Percentiles rank a stretch among this genome's conserved stretches.
Evolutionary conservation across 306 rosid species (phyloP).

Genomic region (Clitoria ternatea): DNA sequence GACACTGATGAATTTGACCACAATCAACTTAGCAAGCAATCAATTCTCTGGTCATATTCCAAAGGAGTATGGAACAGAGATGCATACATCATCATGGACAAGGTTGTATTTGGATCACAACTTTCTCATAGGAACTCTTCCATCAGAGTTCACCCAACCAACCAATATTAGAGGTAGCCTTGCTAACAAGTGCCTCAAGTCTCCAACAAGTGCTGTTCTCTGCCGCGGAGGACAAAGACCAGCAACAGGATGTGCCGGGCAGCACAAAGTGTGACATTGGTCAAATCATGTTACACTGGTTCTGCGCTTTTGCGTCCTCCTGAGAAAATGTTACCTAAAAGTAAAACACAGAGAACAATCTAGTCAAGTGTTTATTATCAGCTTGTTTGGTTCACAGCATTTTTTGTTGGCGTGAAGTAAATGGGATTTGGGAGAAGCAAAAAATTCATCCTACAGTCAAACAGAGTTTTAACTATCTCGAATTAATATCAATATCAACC

Average conservation of each 20-base stretch:
- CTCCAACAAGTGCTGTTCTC: constrained; percentile 23
- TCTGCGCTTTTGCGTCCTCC: not conserved
- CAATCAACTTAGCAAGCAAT: constrained; percentile 37
- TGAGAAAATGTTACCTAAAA: not conserved
- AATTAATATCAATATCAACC: too few species aligned
- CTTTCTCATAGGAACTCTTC: constrained; percentile 38
- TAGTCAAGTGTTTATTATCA: not conserved
- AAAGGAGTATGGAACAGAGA: constrained; percentile 29
- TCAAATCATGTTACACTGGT: not conserved
- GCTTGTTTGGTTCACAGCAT: too few species aligned
- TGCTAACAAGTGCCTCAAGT: constrained; percentile 48
- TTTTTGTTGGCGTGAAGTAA: too few species aligned
- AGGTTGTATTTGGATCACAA: constrained; percentile 37
- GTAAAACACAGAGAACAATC: not conserved
- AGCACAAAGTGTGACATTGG: constrained; percentile 15
- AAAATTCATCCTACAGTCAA: too few species aligned
- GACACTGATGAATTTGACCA: constrained; percentile 21
- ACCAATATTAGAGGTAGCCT: constrained; percentile 26
- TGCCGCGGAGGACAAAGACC: constrained; percentile 40
- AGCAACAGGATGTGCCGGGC: constrained; percentile 27
- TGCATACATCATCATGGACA: constrained; percentile 28
- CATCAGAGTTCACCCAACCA: constrained; percentile 20
- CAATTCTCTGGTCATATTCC: constrained; percentile 38
- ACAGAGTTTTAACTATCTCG: too few species aligned
- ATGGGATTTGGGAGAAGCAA: too few species aligned